These are phyloP conservation scores for Fusarium subglutinans DNA, from an alignment of 2,329 filamentous ascomycete genomes.

Conservation along the genomic window DNA sequence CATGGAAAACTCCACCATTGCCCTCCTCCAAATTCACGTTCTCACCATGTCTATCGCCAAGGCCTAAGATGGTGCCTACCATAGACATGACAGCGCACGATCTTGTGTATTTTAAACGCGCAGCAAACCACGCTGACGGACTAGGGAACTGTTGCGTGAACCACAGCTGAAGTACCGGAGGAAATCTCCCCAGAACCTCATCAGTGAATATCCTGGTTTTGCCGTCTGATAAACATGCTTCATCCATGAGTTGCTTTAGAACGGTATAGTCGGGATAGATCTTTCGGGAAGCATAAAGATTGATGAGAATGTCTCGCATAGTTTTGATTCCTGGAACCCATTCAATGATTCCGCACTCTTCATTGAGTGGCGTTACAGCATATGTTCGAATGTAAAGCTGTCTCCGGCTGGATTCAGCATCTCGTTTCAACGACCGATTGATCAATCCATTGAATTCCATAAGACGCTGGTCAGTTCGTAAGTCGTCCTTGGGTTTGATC, in stretches of 20 bases:
- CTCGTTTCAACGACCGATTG: constrained; percentile 90
- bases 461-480: constrained; percentile 95
- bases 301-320: constrained; percentile 87
- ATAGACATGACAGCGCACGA: constrained; percentile 99
- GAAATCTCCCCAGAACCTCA: constrained; percentile 72
- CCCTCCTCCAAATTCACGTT: constrained; percentile 96
- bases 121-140: constrained; percentile 90
- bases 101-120: constrained; percentile 87
- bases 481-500: constrained; percentile 97
- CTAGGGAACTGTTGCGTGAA: constrained; percentile 96
- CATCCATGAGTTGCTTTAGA: constrained; percentile 72
- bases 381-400: constrained; percentile 97
- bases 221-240: constrained; percentile 62
- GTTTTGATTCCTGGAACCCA: constrained; percentile 98
- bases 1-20: constrained; percentile 93
- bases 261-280: constrained; percentile 75
- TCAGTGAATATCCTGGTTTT: constrained; percentile 79
- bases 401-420: constrained; percentile 88
- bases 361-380: constrained; percentile 93
- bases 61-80: constrained; percentile 90
- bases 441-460: constrained; percentile 99
- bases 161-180: constrained; percentile 89
- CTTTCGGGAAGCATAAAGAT: constrained; percentile 78
- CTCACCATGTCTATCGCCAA: constrained; percentile 96
- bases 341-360: constrained; percentile 97